Percentiles rank a stretch among this genome's conserved stretches.
Conservation (phyloP, 345 rosid species). For the Eucalyptus regnans region DNA sequence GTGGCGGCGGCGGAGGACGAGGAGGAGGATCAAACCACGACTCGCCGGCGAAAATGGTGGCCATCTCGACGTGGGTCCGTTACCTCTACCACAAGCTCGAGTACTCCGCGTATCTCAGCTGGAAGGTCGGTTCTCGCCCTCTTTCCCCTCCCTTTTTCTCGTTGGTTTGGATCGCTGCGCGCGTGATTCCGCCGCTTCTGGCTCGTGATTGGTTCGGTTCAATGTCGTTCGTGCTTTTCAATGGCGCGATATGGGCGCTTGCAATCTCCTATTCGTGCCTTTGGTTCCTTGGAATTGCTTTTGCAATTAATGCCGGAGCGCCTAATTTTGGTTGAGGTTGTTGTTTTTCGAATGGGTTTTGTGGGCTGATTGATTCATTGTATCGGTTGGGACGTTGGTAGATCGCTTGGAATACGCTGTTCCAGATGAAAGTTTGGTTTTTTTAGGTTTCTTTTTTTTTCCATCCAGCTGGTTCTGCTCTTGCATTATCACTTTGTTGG, state of each 20-base stretch:
- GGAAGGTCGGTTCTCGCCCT: constrained; percentile 31
- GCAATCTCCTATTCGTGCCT: neutral
- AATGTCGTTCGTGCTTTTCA: neutral
- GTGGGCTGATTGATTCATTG: neutral
- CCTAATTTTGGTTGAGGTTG: neutral
- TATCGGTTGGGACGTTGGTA: neutral
- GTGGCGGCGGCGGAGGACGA: neutral
- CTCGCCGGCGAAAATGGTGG: constrained; percentile 31
- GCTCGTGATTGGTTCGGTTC: neutral
- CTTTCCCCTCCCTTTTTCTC: neutral
- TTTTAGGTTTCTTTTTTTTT: neutral
- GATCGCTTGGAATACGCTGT: neutral
- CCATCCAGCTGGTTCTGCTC: neutral
- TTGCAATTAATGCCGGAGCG: neutral
- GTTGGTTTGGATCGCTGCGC: neutral
- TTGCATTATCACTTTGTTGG: neutral
- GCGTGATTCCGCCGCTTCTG: neutral
- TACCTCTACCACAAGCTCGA: constrained; percentile 61
- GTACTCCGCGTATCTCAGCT: constrained; percentile 46
- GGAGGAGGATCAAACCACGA: neutral
- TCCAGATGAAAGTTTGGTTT: neutral
- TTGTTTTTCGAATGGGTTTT: neutral
- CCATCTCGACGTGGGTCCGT: constrained; percentile 65
- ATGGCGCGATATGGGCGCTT: neutral
- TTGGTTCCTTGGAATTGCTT: neutral